Conservation (phyloP, 331 rosid species). For the Erythrophleum ivorense region DNA sequence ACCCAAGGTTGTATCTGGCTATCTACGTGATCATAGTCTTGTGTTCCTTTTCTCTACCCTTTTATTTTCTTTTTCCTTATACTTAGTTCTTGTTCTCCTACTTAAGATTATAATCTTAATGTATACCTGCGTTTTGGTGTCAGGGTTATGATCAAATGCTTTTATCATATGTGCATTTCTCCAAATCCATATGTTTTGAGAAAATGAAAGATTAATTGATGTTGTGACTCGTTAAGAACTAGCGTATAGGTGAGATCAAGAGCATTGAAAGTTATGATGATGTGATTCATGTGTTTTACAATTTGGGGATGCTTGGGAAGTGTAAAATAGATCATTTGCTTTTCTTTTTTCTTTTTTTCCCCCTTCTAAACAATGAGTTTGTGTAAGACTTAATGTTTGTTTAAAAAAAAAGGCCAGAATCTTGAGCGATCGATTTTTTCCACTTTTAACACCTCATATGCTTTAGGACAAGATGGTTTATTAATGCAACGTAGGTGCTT, state of each 20-base stretch:
- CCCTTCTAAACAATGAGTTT: no score
- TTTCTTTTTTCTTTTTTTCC: no score
- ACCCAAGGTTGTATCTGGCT: conserved; percentile 63
- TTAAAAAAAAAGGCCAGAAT: no score
- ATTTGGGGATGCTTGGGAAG: background rate
- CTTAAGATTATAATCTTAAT: background rate
- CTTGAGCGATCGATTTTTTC: no score
- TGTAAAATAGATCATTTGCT: no score
- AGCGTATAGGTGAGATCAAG: background rate
- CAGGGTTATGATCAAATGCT: background rate
- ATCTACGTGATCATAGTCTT: background rate
- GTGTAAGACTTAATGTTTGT: no score
- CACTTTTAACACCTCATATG: no score
- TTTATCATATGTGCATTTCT: background rate
- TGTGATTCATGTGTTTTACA: background rate
- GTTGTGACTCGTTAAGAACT: background rate
- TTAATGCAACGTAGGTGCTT: no score
- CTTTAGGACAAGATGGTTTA: no score
- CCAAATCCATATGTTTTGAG: background rate
- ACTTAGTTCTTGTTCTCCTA: background rate
- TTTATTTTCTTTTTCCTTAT: background rate
- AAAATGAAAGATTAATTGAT: background rate
- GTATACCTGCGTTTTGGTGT: background rate
- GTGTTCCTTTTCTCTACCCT: background rate
- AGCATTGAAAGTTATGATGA: background rate